These are phyloP conservation scores for Xylaria scruposa DNA, from an alignment of 495 filamentous ascomycete genomes.

Conservation along the genomic window DNA sequence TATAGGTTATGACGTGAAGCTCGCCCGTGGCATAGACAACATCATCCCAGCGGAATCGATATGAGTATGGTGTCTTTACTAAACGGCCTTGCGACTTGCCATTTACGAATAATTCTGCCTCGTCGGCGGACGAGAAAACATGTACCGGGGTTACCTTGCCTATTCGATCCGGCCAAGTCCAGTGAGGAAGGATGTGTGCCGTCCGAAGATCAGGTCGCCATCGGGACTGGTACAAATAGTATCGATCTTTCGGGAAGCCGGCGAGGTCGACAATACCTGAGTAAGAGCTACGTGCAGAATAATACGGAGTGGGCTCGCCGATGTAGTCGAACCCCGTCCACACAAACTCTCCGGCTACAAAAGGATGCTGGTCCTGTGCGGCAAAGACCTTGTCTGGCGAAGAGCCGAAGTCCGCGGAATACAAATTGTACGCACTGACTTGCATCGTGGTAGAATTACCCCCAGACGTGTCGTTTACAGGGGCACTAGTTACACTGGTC, in stretches of 20 bases:
- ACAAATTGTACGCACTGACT: slow-evolving; percentile 11
- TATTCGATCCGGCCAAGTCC: slow-evolving; percentile 25
- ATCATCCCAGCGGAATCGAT: slow-evolving; percentile 24
- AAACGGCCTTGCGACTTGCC: slow-evolving; percentile 23
- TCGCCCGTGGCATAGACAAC: slow-evolving; percentile 14
- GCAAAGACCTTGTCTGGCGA: slow-evolving; percentile 14
- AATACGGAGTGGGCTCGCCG: slow-evolving; percentile 25
- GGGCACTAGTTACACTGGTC: not conserved
- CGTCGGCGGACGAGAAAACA: slow-evolving; percentile 25
- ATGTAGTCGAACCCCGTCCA: slow-evolving; percentile 26
- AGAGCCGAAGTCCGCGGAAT: slow-evolving; percentile 3
- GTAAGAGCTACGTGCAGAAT: slow-evolving; percentile 22
- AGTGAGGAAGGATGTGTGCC: slow-evolving; percentile 25
- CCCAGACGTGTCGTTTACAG: slow-evolving; percentile 11
- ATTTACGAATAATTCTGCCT: slow-evolving; percentile 25
- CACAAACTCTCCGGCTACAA: slow-evolving; percentile 22
- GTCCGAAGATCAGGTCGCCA: slow-evolving; percentile 26
- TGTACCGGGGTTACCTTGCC: slow-evolving; percentile 21
- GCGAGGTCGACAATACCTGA: slow-evolving; percentile 25
- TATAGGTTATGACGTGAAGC: slow-evolving; percentile 22
- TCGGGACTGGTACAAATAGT: slow-evolving; percentile 24
- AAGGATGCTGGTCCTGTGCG: slow-evolving; percentile 1
- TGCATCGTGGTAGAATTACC: slow-evolving; percentile 14
- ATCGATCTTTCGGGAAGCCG: slow-evolving; percentile 24
- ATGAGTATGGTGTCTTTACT: not conserved